A percentile compares a stretch with the other conserved stretches of the same genome.
Evolutionary conservation across 768 basidiomycete species (phyloP).

Genomic region (Naganishia randhawae): DNA sequence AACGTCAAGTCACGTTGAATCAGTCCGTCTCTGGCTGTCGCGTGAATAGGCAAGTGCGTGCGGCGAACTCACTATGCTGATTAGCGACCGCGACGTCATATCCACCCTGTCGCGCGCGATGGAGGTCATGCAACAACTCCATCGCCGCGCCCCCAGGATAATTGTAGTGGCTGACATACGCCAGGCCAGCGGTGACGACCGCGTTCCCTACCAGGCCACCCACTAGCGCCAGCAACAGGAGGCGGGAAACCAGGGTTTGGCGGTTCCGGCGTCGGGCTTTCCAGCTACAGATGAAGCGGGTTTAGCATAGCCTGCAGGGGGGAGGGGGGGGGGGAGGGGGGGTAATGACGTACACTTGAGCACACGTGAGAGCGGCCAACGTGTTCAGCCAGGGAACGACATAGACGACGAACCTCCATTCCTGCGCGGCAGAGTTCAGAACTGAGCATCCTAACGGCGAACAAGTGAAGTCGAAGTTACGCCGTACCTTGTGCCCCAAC

Average conservation of each 20-base stretch:
- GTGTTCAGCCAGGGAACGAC: conserved; percentile 76
- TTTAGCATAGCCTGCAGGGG: neutral
- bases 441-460: too few relatives aligned
- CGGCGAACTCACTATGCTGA: conserved; percentile 21
- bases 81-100: neutral
- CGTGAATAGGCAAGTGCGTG: neutral
- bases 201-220: conserved; percentile 60
- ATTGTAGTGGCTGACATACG: conserved; percentile 64
- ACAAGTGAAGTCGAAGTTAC: neutral
- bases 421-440: too few relatives aligned
- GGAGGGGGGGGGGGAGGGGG: too few relatives aligned
- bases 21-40: conserved; percentile 26
- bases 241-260: neutral
- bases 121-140: conserved; percentile 56
- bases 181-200: conserved; percentile 57
- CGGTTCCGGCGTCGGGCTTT: neutral
- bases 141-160: conserved; percentile 87
- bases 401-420: conserved; percentile 95
- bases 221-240: conserved; percentile 52
- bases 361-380: conserved; percentile 65
- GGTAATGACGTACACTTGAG: conserved; percentile 65
- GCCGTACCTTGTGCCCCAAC: conserved; percentile 72
- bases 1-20: too few relatives aligned
- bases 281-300: neutral
- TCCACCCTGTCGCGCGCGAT: neutral